Evolutionary conservation across 495 filamentous ascomycete genomes (phyloP).

Genomic region (Penicillium odoratum): DNA sequence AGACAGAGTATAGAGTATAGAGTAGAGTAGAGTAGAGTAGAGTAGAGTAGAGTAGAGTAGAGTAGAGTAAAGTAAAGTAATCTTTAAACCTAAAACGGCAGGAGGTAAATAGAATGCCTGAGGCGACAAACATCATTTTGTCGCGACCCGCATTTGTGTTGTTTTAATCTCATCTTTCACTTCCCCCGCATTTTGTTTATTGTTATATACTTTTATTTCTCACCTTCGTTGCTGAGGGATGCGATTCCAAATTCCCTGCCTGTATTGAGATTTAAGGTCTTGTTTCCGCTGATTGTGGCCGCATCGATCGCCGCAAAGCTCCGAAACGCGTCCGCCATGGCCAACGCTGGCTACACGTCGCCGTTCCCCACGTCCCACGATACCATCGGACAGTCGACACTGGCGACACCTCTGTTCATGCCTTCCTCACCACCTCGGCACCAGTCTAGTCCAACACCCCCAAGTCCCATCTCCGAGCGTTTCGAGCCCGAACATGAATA

Average conservation of each 20-base stretch:
- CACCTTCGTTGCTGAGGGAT: background rate
- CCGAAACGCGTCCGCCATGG: constrained; percentile 32
- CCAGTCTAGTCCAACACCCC: constrained; percentile 16
- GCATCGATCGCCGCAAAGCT: constrained; percentile 11
- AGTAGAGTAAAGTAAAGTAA: too few species aligned
- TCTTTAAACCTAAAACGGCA: constrained; percentile 16
- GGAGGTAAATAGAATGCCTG: constrained; percentile 29
- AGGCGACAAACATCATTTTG: constrained; percentile 13
- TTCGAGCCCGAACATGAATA: background rate
- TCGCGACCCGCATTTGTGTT: constrained; percentile 11
- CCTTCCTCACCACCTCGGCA: constrained; percentile 36
- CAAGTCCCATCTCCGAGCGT: constrained; percentile 24
- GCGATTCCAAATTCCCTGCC: background rate
- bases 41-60: too few species aligned
- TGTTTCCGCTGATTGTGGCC: background rate
- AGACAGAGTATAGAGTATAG: too few species aligned
- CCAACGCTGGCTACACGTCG: constrained; percentile 39
- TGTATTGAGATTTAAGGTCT: background rate
- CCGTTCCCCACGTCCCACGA: constrained; percentile 47
- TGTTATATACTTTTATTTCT: constrained; percentile 17
- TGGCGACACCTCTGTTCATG: constrained; percentile 43
- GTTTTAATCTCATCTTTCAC: constrained; percentile 2
- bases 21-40: too few species aligned
- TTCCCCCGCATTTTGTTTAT: constrained; percentile 15
- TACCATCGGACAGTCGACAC: constrained; percentile 46